Percentiles rank a stretch among this genome's conserved stretches.
phyloP scores from a whole-genome alignment of 768 basidiomycete species.

The Lactarius indigo region DNA sequence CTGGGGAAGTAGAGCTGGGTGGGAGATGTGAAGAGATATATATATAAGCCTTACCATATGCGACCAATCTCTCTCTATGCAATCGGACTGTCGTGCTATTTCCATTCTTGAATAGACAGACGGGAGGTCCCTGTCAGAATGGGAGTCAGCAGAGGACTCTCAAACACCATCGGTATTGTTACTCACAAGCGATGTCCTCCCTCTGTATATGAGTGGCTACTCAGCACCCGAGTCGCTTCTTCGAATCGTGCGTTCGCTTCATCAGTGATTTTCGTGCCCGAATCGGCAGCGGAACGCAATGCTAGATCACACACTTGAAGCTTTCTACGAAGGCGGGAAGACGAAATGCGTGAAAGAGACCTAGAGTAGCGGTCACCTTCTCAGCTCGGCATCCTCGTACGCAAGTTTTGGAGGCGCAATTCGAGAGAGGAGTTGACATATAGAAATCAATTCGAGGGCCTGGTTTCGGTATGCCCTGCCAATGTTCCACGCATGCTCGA shows the following conservation, averaged over 20 bases:
- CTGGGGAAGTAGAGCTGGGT: not conserved
- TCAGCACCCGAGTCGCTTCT: not conserved
- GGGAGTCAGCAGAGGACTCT: not conserved
- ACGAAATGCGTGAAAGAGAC: not conserved
- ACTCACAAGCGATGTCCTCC: not conserved
- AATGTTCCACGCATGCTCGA: not conserved
- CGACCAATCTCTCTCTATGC: not conserved
- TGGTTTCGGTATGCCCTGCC: not conserved
- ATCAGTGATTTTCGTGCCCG: not conserved
- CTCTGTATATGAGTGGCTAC: not conserved
- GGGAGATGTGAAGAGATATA: not conserved
- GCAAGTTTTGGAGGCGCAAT: not conserved
- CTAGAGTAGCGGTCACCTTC: not conserved
- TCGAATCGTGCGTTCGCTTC: not conserved
- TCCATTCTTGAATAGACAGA: not conserved
- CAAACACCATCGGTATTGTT: not conserved
- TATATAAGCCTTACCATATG: not conserved
- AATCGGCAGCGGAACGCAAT: not conserved
- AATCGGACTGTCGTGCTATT: not conserved
- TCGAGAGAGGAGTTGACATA: not conserved
- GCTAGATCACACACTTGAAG: not conserved
- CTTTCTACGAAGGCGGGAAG: not conserved
- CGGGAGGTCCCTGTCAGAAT: not conserved
- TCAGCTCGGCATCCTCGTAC: not conserved
- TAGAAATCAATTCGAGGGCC: not conserved